phyloP scores from a whole-genome alignment of 2,329 filamentous ascomycete species.

The Cordyceps fumosorosea region DNA sequence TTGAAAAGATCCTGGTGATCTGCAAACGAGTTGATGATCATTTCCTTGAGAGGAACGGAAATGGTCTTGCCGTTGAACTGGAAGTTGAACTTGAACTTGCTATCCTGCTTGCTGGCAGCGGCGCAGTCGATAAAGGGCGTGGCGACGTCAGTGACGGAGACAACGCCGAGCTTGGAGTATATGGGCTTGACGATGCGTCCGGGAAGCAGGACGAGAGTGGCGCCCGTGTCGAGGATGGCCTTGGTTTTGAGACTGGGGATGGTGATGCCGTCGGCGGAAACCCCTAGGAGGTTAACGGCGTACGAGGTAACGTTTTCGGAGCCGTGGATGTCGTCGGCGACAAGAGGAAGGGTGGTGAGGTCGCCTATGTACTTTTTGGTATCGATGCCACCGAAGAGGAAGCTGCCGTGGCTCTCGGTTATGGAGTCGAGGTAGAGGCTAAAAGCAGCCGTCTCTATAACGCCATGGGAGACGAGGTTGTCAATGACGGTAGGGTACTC shows the following conservation, averaged over 20 bases:
- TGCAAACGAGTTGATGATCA: conserved; percentile 41
- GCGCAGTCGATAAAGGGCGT: conserved; percentile 48
- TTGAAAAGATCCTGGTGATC: conserved; percentile 33
- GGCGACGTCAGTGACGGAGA: conserved; percentile 26
- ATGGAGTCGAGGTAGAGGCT: conserved; percentile 66
- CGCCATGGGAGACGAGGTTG: conserved; percentile 53
- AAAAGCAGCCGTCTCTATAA: conserved; percentile 59
- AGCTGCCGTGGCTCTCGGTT: conserved; percentile 55
- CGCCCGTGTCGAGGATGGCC: conserved; percentile 68
- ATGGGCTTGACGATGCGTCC: conserved; percentile 46
- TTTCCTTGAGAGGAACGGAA: conserved; percentile 45
- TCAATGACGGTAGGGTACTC: conserved; percentile 56
- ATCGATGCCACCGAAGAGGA: conserved; percentile 76
- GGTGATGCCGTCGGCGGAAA: conserved; percentile 31
- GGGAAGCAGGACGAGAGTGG: conserved; percentile 63
- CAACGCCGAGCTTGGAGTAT: conserved; percentile 46
- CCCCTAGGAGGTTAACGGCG: conserved; percentile 28
- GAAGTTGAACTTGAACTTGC: conserved; percentile 35
- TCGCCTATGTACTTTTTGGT: conserved; percentile 62
- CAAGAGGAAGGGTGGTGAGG: conserved; percentile 37
- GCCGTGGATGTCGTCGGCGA: conserved; percentile 33
- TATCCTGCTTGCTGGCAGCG: conserved; percentile 32
- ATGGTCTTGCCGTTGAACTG: conserved; percentile 33
- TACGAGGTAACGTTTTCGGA: conserved; percentile 36
- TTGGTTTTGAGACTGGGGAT: conserved; percentile 35